These are phyloP conservation scores for Candida namnaoensis DNA, from an alignment of 805 yeast genomes.

Conservation along the genomic window DNA sequence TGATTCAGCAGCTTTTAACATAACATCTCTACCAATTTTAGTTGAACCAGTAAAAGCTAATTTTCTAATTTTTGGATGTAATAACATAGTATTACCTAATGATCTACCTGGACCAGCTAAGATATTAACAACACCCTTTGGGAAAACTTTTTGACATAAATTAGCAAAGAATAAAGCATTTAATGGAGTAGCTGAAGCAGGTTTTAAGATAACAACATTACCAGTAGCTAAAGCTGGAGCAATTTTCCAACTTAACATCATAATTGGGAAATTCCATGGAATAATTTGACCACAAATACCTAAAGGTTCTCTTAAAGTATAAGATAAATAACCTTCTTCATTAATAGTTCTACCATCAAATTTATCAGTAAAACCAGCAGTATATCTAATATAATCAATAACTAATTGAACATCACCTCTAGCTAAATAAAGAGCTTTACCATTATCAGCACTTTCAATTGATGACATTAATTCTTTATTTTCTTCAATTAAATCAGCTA, in stretches of 20 bases:
- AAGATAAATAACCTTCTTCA: conserved; percentile 59
- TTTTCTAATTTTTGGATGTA: conserved; percentile 63
- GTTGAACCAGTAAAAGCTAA: conserved; percentile 82
- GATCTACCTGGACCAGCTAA: conserved; percentile 69
- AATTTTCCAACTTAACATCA: conserved; percentile 75
- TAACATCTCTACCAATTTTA: conserved; percentile 62
- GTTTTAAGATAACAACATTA: conserved; percentile 63
- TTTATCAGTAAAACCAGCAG: conserved; percentile 71
- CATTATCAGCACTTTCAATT: conserved; percentile 71
- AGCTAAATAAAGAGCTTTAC: conserved; percentile 62
- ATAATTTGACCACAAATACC: conserved; percentile 82
- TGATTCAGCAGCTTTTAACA: conserved; percentile 62
- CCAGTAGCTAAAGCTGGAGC: conserved; percentile 77
- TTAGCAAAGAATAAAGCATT: conserved; percentile 58
- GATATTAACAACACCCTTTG: conserved; percentile 68
- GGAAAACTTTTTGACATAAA: conserved; percentile 57
- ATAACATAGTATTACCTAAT: conserved; percentile 64
- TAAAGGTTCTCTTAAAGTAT: conserved; percentile 64
- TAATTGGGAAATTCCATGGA: conserved; percentile 80
- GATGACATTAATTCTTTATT: conserved; percentile 54
- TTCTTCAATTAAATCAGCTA: conserved; percentile 64
- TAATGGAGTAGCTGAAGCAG: conserved; percentile 73
- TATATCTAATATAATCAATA: conserved; percentile 56
- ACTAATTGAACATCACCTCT: conserved; percentile 62
- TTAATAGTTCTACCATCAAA: conserved; percentile 55